phyloP scores from a whole-genome alignment of 2,329 filamentous ascomycete species.

The Aspergillus texensis region DNA sequence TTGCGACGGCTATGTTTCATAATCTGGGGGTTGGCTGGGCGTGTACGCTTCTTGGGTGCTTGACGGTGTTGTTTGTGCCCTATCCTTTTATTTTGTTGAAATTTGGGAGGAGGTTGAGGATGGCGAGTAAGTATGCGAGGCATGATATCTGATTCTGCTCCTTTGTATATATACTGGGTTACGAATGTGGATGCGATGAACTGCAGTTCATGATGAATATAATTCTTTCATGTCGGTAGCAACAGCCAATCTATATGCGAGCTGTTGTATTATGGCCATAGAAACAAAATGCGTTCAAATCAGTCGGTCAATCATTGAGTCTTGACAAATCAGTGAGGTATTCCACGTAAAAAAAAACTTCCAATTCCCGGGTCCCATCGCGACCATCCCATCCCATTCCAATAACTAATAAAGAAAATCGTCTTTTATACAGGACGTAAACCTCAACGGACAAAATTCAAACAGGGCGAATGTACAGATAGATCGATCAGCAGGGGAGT shows the following conservation, averaged over 20 bases:
- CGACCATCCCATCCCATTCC: not conserved
- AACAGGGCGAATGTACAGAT: constrained; percentile 12
- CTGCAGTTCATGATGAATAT: not conserved
- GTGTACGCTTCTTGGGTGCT: constrained; percentile 31
- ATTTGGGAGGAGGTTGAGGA: constrained; percentile 18
- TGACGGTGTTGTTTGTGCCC: constrained; percentile 36
- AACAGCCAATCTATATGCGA: constrained; percentile 7
- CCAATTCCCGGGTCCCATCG: constrained; percentile 2
- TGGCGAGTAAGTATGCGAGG: constrained; percentile 25
- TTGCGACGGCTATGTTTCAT: constrained; percentile 37
- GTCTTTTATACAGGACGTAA: constrained; percentile 20
- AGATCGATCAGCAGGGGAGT: not conserved
- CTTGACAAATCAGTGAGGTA: not conserved
- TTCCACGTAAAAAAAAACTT: constrained; percentile 1
- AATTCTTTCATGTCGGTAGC: not conserved
- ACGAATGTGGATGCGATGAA: not conserved
- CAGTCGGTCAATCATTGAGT: not conserved
- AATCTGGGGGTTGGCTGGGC: constrained; percentile 36
- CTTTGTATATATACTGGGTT: not conserved
- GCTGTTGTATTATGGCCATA: not conserved
- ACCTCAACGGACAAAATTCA: constrained; percentile 5
- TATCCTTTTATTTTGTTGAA: constrained; percentile 40
- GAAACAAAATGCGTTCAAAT: not conserved
- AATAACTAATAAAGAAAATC: constrained; percentile 2
- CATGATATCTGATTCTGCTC: constrained; percentile 20